Conservation (phyloP, 2,329 filamentous ascomycete species). For the Reticulascus tulasneorum region DNA sequence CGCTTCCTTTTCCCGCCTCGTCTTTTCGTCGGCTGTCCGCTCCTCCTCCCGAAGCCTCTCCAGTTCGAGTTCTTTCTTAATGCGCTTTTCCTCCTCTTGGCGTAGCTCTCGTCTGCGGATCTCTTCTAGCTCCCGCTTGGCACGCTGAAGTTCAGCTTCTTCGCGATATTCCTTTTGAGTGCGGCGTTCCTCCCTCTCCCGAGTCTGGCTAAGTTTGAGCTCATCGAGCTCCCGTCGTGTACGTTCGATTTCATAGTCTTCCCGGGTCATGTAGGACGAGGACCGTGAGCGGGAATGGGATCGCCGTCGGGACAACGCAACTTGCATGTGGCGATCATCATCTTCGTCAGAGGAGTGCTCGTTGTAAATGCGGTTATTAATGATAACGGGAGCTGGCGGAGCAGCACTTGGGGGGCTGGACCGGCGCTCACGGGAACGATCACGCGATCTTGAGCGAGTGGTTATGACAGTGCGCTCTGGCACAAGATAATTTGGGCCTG, state of each 20-base stretch:
- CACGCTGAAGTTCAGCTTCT: slow-evolving; percentile 46
- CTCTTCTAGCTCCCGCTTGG: slow-evolving; percentile 44
- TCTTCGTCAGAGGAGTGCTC: slow-evolving; percentile 42
- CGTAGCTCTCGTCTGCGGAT: slow-evolving; percentile 43
- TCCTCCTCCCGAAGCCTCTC: slow-evolving; percentile 43
- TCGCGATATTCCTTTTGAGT: slow-evolving; percentile 37
- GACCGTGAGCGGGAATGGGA: slow-evolving; percentile 31
- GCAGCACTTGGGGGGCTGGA: slow-evolving; percentile 32
- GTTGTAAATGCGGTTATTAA: slow-evolving; percentile 54
- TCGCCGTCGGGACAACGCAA: slow-evolving; percentile 22
- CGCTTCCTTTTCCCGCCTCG: slow-evolving; percentile 41
- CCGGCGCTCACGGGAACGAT: slow-evolving; percentile 44
- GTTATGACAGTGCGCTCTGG: slow-evolving; percentile 45
- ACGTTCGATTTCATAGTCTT: slow-evolving; percentile 37
- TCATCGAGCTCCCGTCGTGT: slow-evolving; percentile 40
- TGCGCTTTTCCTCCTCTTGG: slow-evolving; percentile 44
- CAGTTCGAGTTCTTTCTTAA: slow-evolving; percentile 49
- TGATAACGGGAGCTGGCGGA: slow-evolving; percentile 44
- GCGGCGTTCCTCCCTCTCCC: slow-evolving; percentile 37
- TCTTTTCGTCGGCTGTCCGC: slow-evolving; percentile 39
- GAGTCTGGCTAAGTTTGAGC: slow-evolving; percentile 34
- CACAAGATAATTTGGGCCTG: slow-evolving; percentile 31
- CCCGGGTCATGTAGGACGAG: slow-evolving; percentile 33
- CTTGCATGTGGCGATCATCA: slow-evolving; percentile 26
- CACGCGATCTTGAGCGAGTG: slow-evolving; percentile 32